Evolutionary conservation across 495 filamentous ascomycete genomes (phyloP), one percentile per base, ranked within the genome.

Genomic region (Penicillium canariense): DNA sequence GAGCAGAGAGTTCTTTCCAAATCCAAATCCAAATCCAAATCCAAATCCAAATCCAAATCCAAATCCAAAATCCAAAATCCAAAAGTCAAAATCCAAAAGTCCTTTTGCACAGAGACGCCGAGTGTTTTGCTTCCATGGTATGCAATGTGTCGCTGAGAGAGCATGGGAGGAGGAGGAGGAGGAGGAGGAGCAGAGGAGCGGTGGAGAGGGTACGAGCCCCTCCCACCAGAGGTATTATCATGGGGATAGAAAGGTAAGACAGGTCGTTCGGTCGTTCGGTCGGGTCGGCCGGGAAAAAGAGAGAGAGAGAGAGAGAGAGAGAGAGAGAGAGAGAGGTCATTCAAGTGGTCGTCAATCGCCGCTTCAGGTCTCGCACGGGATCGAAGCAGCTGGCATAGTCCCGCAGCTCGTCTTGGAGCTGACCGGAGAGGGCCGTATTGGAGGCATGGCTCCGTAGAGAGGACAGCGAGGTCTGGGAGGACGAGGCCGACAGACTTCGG

Each of bases 301-400:
- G n/a, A n/a, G n/a, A n/a, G 50, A 56, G 48, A 43, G 28, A 23
- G 34, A 22, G 15, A 36, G 31, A n/a, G 20, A 50, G 42, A 36
- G 46, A 50, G 52, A 48, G 8, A 12, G 18, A 4, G 18, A 3
- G 22, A n/a, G 25, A 28, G n/a, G 4, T 31, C 25, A 46, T 46
- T n/a, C 22, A 72, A 31, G 70, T 67, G 26, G 69, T 63, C 30
- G 78, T 81, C 66, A 81, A 70, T 48, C 84, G 78, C 61, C 86
- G 73, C 55, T 82, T 84, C 59, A 78, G 75, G 59, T 86, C 81
- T 23, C 90, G 83, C 45, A 87, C 82, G 50, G 87, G 89, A 65
- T 96, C 91, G 73, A 97, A 96, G 4, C 85, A 90, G 67, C 84
- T 87, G 30, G 89, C 89, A 69, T 96, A 97, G 52, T 86, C 85